phyloP scores from a whole-genome alignment of 352 stramenopile species.

The Phytophthora colocasiae region DNA sequence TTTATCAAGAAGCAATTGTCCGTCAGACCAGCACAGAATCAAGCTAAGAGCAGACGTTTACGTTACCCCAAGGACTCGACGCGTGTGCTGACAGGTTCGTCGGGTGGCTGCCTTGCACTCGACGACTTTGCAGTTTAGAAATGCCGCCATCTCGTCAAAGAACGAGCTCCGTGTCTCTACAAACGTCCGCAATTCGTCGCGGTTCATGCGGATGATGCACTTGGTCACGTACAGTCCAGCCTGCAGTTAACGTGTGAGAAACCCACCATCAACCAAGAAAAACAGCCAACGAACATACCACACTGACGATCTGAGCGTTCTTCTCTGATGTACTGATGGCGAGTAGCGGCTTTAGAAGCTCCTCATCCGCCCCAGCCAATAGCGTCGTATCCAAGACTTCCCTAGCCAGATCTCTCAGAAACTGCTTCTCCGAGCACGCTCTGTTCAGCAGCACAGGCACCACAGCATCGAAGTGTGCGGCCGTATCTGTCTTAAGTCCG shows the following conservation, averaged over 20 bases:
- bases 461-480: slow-evolving; percentile 48
- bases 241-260: slow-evolving; percentile 13
- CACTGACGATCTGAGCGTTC: slow-evolving; percentile 56
- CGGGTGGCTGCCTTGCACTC: slow-evolving; percentile 70
- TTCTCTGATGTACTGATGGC: slow-evolving; percentile 45
- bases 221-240: slow-evolving; percentile 60
- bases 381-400: slow-evolving; percentile 60
- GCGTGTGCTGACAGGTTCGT: slow-evolving; percentile 56
- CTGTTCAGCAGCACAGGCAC: slow-evolving; percentile 63
- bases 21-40: slow-evolving; percentile 11
- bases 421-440: slow-evolving; percentile 76
- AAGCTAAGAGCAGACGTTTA: not conserved
- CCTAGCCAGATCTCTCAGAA: slow-evolving; percentile 67
- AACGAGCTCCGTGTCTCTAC: slow-evolving; percentile 57
- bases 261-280: too few species aligned
- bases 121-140: slow-evolving; percentile 76
- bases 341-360: slow-evolving; percentile 44
- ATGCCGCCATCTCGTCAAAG: slow-evolving; percentile 57
- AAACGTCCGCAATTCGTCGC: slow-evolving; percentile 43
- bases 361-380: slow-evolving; percentile 32
- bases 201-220: slow-evolving; percentile 60
- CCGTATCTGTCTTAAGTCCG: slow-evolving; percentile 31
- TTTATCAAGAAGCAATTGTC: not conserved
- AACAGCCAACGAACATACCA: slow-evolving; percentile 33
- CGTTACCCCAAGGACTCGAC: slow-evolving; percentile 57